Evolutionary conservation across 2,329 filamentous ascomycete genomes (phyloP).

Genomic region (Parasarocladium wereldwijsianum): DNA sequence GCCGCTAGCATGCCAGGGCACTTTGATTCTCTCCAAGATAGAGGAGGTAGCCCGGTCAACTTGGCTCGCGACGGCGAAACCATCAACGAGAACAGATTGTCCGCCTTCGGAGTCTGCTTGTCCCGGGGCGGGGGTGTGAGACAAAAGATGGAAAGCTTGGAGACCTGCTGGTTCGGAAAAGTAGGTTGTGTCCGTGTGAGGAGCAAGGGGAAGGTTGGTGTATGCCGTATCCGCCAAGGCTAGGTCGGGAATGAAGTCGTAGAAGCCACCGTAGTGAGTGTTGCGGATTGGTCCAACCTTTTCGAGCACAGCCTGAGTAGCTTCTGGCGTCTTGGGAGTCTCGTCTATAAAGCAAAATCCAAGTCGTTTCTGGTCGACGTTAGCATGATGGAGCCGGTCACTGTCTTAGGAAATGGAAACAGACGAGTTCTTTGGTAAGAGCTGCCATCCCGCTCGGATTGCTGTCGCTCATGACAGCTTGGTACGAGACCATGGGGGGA

Average conservation of each 20-base stretch:
- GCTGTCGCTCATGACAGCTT: constrained; percentile 38
- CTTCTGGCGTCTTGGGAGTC: constrained; percentile 50
- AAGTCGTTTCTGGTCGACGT: constrained; percentile 35
- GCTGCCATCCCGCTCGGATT: constrained; percentile 16
- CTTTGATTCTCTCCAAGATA: constrained; percentile 39
- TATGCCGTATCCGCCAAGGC: constrained; percentile 85
- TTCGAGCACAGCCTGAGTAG: constrained; percentile 61
- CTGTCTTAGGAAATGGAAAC: too few relatives aligned
- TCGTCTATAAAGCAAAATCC: constrained; percentile 68
- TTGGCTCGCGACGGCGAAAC: constrained; percentile 55
- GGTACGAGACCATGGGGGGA: constrained; percentile 45
- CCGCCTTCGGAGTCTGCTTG: constrained; percentile 41
- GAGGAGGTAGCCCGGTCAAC: constrained; percentile 37
- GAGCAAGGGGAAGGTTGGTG: constrained; percentile 66
- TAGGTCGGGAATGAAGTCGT: constrained; percentile 80
- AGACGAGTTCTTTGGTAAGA: too few relatives aligned
- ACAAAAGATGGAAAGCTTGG: constrained; percentile 85
- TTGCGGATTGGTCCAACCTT: constrained; percentile 75
- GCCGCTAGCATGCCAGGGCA: constrained; percentile 78
- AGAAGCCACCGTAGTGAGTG: constrained; percentile 75
- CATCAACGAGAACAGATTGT: constrained; percentile 71
- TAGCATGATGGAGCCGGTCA: too few relatives aligned
- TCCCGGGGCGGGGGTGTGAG: constrained; percentile 35
- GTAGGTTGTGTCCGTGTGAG: constrained; percentile 92
- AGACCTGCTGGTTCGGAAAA: constrained; percentile 85